Base-by-base conservation (phyloP, 805 yeast species). In the Nakazawaea ambrosiae region DNA sequence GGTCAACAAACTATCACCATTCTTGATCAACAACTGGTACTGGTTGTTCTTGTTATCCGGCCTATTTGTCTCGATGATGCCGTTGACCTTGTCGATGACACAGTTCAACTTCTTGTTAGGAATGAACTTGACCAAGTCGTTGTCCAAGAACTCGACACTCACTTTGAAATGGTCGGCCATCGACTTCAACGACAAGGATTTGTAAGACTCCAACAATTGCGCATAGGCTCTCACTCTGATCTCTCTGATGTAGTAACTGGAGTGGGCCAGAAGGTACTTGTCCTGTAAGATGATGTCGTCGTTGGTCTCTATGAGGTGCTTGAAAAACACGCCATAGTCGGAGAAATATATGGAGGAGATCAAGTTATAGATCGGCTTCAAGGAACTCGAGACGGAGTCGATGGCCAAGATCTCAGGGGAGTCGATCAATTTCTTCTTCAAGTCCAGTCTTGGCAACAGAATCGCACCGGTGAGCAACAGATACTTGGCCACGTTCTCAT, bases 21-120 rank as follows among this genome's bases (percentile, higher is more conserved):
- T 94, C 60, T 86, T 88, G 51, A 92, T 79, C 52, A 92, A 71
- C 45, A 68, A 60, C 56, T 88, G 95, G 60, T 89, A 92, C 63
- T 90, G 97, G 40, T 86, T 83, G 56, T 92, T 90, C 63, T 92
- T 92, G 64, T 83, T 88, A 58, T 92, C 98, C 2, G 97, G 96
- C 49, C 97, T 74, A 61, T 88, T 92, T 14, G 98, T 92, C 58
- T 86, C 94, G 46, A 92, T 85, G 44, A 92, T 86, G 11, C 95
- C 97, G 58, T 88, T 86, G 36, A 92, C 97, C 54, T 86, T 77
- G 58, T 92, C 98, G 54, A 92, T 87, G 36, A 92, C 89, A 64
- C 98, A 92, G 63, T 89, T 90, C 56, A 92, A 72, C 61, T 87
- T 87, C 57, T 89, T 88, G 60, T 81, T 89, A 27, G 97, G 96